Base-by-base conservation (phyloP, 2,329 filamentous ascomycete species). In the Hypoxylon sp. region DNA sequence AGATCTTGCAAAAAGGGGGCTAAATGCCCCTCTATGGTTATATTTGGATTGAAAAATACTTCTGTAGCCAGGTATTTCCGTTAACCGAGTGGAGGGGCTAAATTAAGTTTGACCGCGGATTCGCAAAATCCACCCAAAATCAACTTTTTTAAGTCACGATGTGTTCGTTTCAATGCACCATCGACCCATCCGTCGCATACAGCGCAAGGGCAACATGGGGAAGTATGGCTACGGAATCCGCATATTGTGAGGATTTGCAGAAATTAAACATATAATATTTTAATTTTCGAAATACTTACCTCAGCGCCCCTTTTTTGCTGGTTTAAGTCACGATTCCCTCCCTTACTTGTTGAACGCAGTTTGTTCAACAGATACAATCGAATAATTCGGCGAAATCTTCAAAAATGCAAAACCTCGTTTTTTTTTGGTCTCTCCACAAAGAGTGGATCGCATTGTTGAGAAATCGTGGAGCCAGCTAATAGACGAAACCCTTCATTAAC, bases 121-220 rank as follows among this genome's bases (percentile, higher is more conserved):
- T 19, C 25, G 21, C 30, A 37, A 16, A 43, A 30, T 20, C n/a
- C 35, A 30, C n/a, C 13, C 31, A 9, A 51, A 52, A 42, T n/a
- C n/a, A n/a, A n/a, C n/a, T n/a, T 38, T 55, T 55, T 38, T 47
- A 38, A 15, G 42, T 55, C 51, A 55, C 51, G 51, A 42, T 29
- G n/a, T n/a, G 8, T 16, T 51, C 16, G 31, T 44, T 40, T 49
- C 25, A n/a, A n/a, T n/a, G n/a, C n/a, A n/a, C n/a, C n/a, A n/a
- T n/a, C n/a, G n/a, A n/a, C n/a, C n/a, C n/a, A n/a, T n/a, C n/a
- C n/a, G n/a, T n/a, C n/a, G n/a, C n/a, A n/a, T n/a, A n/a, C n/a
- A n/a, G n/a, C n/a, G n/a, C n/a, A n/a, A n/a, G n/a, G n/a, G n/a
- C n/a, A n/a, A n/a, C n/a, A n/a, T n/a, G n/a, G n/a, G n/a, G n/a